Conservation (phyloP, 768 basidiomycete species). For the Coprinellus aureogranulatus region DNA sequence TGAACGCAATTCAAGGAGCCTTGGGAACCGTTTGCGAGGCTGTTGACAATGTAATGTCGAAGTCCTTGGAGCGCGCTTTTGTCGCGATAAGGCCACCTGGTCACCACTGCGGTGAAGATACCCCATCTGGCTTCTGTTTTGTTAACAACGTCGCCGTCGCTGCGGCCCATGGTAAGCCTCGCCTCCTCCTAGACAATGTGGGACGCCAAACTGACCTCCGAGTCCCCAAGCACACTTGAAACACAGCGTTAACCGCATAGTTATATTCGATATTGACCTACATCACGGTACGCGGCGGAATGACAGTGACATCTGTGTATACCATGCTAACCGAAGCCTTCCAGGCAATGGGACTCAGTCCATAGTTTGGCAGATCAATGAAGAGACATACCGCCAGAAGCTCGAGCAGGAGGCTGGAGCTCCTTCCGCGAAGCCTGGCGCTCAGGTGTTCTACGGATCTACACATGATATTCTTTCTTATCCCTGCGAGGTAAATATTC, state of each 20-base stretch:
- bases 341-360: slow-evolving; percentile 93
- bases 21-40: slow-evolving; percentile 85
- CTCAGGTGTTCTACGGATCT: slow-evolving; percentile 83
- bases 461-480: slow-evolving; percentile 92
- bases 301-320: no score
- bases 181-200: no score
- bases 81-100: slow-evolving; percentile 88
- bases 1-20: slow-evolving; percentile 78
- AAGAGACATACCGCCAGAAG: slow-evolving; percentile 71
- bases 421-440: slow-evolving; percentile 36
- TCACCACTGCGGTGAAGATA: slow-evolving; percentile 90
- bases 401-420: slow-evolving; percentile 52
- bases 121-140: slow-evolving; percentile 92
- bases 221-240: slow-evolving; percentile 80
- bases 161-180: slow-evolving; percentile 79
- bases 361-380: slow-evolving; percentile 88
- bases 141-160: slow-evolving; percentile 90
- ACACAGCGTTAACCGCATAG: slow-evolving; percentile 71
- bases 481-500: slow-evolving; percentile 73
- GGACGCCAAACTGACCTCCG: no score
- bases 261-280: slow-evolving; percentile 91
- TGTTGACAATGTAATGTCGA: slow-evolving; percentile 62
- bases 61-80: slow-evolving; percentile 54
- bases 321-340: background rate
- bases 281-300: slow-evolving; percentile 64